A percentile compares a stretch with the other conserved stretches of the same genome.
Evolutionary conservation across 2,329 filamentous ascomycete genomes (phyloP).

Genomic region (Plenodomus tracheiphilus): DNA sequence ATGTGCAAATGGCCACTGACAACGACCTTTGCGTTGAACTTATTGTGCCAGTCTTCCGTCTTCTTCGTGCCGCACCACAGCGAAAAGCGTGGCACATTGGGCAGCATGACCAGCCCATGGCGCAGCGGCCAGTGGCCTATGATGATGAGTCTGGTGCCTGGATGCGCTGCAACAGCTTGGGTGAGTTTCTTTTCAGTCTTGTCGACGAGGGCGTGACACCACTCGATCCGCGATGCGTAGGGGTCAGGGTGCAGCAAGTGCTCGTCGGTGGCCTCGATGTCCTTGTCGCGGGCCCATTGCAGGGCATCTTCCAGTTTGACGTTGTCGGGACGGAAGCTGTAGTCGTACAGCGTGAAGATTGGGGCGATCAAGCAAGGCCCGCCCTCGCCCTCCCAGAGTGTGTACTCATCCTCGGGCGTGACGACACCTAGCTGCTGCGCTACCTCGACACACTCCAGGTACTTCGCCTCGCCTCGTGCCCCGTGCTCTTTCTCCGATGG

Average conservation of each 20-base stretch:
- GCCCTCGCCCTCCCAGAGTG: conserved; percentile 57
- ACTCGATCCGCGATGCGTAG: conserved; percentile 49
- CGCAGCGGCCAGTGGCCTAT: conserved; percentile 54
- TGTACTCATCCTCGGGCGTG: conserved; percentile 61
- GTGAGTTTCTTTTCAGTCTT: conserved; percentile 48
- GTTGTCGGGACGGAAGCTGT: conserved; percentile 58
- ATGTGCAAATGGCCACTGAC: conserved; percentile 54
- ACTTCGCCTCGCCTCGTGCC: conserved; percentile 57
- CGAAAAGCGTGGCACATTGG: conserved; percentile 48
- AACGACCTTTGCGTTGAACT: conserved; percentile 52
- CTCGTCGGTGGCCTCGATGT: conserved; percentile 53
- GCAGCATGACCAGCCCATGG: conserved; percentile 50
- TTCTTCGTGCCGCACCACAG: conserved; percentile 54
- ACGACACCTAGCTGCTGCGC: conserved; percentile 57
- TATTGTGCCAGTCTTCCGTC: conserved; percentile 52
- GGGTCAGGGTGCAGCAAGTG: conserved; percentile 51
- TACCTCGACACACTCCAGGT: conserved; percentile 57
- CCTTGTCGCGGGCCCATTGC: conserved; percentile 51
- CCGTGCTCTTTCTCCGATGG: conserved; percentile 43
- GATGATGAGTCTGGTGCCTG: conserved; percentile 46
- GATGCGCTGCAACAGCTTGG: conserved; percentile 31
- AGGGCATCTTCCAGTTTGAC: conserved; percentile 54
- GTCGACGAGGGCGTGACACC: conserved; percentile 50
- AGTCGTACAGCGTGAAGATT: conserved; percentile 64
- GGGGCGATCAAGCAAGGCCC: conserved; percentile 56